Evolutionary conservation across 805 yeast species (phyloP), one percentile per base, ranked within the genome.

Genomic region (Starmera dryadoides): DNA sequence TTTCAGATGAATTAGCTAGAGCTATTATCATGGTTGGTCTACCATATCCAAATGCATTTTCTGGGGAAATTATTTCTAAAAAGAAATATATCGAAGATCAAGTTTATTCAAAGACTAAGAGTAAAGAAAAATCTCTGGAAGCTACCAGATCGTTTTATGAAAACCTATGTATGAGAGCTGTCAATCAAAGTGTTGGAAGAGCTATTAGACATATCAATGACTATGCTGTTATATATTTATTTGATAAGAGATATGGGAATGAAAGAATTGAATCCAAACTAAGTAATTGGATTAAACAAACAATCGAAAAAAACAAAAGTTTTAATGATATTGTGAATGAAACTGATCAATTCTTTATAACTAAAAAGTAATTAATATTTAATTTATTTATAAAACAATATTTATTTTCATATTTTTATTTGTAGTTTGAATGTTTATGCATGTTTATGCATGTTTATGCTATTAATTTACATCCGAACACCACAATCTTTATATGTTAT

Each of bases 111-210:
- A 56, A 56, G 4, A 86, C 87, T 0, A 73, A 72, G 0, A 56
- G 77, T 1, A 46, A 40, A 10, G 46, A 53, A 19, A 66, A 66
- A 20, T 85, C 89, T 0, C 55, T 55, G 26, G 60, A 52, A 7
- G 73, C 70, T 3, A 65, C 81, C 1, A 63, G 66, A 21, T 73
- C 71, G 25, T 86, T 77, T 50, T 82, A 85, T 50, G 95, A 88
- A 48, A 86, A 85, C 50, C 64, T 86, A 6, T 88, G 96, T 53
- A 83, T 91, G 93, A 76, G 88, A 38, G 84, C 95, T 0, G 87
- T 89, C 1, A 89, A 89, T 55, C 98, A 89, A 58, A 79, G 95
- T 60, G 81, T 91, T 11, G 98, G 97, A 0, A 71, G 98, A 46
- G 86, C 96, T 6, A 89, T 89, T 30, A 67, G 98, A 43, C 96